Base-by-base conservation (phyloP, 768 basidiomycete genomes). In the Leccinum obscurum region DNA sequence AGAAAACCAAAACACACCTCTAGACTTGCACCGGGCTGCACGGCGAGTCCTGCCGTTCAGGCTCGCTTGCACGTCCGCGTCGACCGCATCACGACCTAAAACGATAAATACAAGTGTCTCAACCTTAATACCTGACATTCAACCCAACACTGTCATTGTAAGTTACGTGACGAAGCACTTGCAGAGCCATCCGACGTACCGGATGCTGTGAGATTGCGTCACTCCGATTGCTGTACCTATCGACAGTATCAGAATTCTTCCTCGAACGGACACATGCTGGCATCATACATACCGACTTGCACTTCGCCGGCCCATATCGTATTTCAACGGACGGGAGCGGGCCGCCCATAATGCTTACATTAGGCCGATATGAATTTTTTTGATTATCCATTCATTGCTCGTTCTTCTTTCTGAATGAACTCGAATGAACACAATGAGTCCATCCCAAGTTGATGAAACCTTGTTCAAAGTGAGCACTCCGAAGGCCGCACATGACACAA, bases 271-370 rank as follows among this genome's bases (percentile, higher is more conserved):
- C 53, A 32, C 30, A 53, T 17, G 14, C 44, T 46, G 44, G 44
- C 44, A 46, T 46, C 1, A 46, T 20, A n/a, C 41, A 44, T 9
- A 15, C 41, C 41, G 44, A 17, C 44, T 46, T 20, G 44, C 20
- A 17, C 44, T 46, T 46, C 20, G 10, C 20, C 44, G 11, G 44
- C 4, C 44, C 20, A 46, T 17, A 20, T 6, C n/a, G 11, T 20
- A 46, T 20, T 52, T n/a, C 37, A 6, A 13, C 49, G 26, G 46
- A 20, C n/a, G 44, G n/a, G n/a, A 46, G 44, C 44, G 44, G 44
- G n/a, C 11, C 68, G 64, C 68, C 60, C 69, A 69, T 69, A 46
- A 46, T 20, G 6, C 60, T 70, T 37, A 10, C 17, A 2, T 52
- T n/a, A 54, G 54, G 63, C 63, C 56, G 57, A 70, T 68, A 46